Base-by-base conservation (phyloP, 257 asterid species). In the Nicotiana tabacum region DNA sequence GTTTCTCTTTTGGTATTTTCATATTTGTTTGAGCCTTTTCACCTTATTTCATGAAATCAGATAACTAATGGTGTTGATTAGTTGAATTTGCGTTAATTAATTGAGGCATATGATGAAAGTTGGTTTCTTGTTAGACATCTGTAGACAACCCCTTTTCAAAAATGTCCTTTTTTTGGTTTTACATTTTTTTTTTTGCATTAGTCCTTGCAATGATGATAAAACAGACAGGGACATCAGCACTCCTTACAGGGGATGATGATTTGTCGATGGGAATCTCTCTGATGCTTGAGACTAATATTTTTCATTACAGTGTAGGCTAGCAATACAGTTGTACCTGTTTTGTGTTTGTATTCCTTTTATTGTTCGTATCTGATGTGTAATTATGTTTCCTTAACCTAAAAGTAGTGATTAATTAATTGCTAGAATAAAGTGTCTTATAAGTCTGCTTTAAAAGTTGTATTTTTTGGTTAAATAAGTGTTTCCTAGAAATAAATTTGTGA, bases 181-280 rank as follows among this genome's bases (percentile, higher is more conserved):
- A 18, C 3, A 32, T 32, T 1, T 17, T 10, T 58, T 2, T 2
- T n/a, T 77, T 37, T 8, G 16, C 43, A 32, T 18, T 55, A 29
- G 55, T 29, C 60, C 79, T 56, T 69, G 93, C 95, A 88, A 62
- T 91, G 91, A 88, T 83, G 93, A 91, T 18, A 89, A 77, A 88
- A 89, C 13, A 90, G 97, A 92, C 97, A 92, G 97, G 97, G 95
- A 90, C 95, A 92, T 91, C 93, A 89, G 95, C 87, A 16, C 89
- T 86, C 84, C 58, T 32, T 13, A 0, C 81, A 86, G 67, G 85
- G 27, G 78, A 85, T 60, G 92, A 89, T 88, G 94, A 92, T 89
- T 88, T 58, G 30, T 86, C 90, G 89, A 90, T 92, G 93, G 93
- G 97, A 92, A 92, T 90, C 95, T 92, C 92, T 91, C 92, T 90